Conservation (phyloP, 495 filamentous ascomycete species). For the Recurvomyces mirabilis region DNA sequence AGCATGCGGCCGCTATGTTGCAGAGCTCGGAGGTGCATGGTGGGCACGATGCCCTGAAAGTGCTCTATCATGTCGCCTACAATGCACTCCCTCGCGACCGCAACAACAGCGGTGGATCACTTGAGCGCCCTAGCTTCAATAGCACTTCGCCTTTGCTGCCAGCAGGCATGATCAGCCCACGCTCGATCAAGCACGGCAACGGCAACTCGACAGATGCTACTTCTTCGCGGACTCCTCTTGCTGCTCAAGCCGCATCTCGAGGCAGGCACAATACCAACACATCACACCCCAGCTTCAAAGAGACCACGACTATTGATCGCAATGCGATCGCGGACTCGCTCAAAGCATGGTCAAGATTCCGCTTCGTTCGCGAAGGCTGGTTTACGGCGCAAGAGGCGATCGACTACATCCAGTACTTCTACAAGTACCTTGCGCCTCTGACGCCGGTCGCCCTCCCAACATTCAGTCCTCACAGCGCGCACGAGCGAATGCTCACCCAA, state of each 20-base stretch:
- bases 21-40: conserved; percentile 53
- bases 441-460: conserved; percentile 85
- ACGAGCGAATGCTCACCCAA: conserved; percentile 66
- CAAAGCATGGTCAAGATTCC: conserved; percentile 75
- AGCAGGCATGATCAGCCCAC: conserved; percentile 22
- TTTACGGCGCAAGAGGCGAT: conserved; percentile 89
- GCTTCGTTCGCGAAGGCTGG: conserved; percentile 93
- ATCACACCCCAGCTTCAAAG: conserved; percentile 16
- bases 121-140: conserved; percentile 18
- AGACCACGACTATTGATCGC: conserved; percentile 16
- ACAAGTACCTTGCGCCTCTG: conserved; percentile 74
- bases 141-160: conserved; percentile 22
- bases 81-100: conserved; percentile 24
- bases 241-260: conserved; percentile 6
- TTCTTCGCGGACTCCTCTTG: conserved; percentile 11
- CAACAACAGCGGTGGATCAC: conserved; percentile 26
- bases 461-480: conserved; percentile 60
- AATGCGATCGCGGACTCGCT: conserved; percentile 48
- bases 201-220: conserved; percentile 1
- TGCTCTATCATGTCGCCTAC: conserved; percentile 58
- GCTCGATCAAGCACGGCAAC: conserved; percentile 3
- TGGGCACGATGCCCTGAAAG: conserved; percentile 59
- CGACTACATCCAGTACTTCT: conserved; percentile 90
- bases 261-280: conserved; percentile 5
- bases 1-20: conserved; percentile 50